Evolutionary conservation across 352 stramenopile genomes (phyloP), one percentile per base, ranked within the genome.

Genomic region (Phytopythium helicoides): DNA sequence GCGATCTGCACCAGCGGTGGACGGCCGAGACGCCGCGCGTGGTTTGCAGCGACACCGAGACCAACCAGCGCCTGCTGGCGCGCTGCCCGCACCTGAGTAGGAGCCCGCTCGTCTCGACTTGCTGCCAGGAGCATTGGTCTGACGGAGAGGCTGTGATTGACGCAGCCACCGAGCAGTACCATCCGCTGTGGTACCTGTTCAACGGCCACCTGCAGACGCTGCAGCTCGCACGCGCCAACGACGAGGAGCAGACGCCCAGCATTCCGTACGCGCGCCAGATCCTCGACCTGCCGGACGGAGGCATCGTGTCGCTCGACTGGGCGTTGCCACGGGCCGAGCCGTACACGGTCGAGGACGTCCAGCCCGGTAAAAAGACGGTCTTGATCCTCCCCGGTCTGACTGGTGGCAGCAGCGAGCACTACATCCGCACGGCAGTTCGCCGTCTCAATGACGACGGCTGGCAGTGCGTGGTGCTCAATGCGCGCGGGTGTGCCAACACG

Each of bases 381-480:
- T 47, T 90, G 19, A 40, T 88, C 3, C 65, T 90, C 0, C 76
- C 79, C 3, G 80, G 80, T 25, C 62, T 87, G 38, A 83, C 80
- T 0, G 74, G 76, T 12, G 76, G 76, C 35, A 88, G 76, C 48
- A 26, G 64, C 21, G 80, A 90, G 56, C 71, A 81, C 54, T 91
- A 91, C 64, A 76, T 91, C 54, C 72, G 76, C 52, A 72, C 46
- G n/a, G 54, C 66, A 6, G 76, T 81, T 10, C 54, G 72, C 19
- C 49, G 52, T 2, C 40, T 88, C 33, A 49, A 76, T 26, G 37
- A 60, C 15, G 25, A 64, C 6, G 73, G 67, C 14, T 92, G 79
- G 82, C 82, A 88, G 40, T 81, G 74, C 51, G 77, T 90, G 38
- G 82, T 90, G 48, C 52, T 89, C 46, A 92, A 90, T 46, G 74